Conservation (phyloP, 2,329 filamentous ascomycete genomes). For the Trichoderma sp. region DNA sequence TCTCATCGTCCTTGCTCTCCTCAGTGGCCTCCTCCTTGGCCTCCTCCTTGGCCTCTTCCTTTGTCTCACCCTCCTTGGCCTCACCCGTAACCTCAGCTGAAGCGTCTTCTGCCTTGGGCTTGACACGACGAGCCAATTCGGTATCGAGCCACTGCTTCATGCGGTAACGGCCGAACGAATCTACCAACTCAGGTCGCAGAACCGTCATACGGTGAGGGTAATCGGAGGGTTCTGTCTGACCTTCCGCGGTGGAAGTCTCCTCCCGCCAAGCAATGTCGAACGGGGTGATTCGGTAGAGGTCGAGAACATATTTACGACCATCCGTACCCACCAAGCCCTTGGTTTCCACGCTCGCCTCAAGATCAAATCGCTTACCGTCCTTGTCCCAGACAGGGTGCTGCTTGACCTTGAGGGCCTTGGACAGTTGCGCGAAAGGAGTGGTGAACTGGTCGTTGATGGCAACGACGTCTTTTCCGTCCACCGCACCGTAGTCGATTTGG, state of each 20-base stretch:
- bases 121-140: conserved; percentile 68
- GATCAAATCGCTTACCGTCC: conserved; percentile 83
- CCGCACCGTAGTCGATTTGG: conserved; percentile 97
- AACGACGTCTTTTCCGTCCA: conserved; percentile 94
- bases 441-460: conserved; percentile 87
- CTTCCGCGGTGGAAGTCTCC: conserved; percentile 60
- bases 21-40: conserved; percentile 41
- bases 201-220: conserved; percentile 98
- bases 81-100: conserved; percentile 36
- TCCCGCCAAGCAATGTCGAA: conserved; percentile 91
- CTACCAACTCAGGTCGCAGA: conserved; percentile 85
- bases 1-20: conserved; percentile 41
- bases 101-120: conserved; percentile 41
- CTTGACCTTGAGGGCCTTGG: conserved; percentile 88
- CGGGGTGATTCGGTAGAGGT: conserved; percentile 92
- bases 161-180: conserved; percentile 80
- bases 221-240: conserved; percentile 49
- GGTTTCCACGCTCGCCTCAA: conserved; percentile 95
- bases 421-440: conserved; percentile 84
- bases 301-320: conserved; percentile 94
- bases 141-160: conserved; percentile 86
- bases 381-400: conserved; percentile 98
- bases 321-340: conserved; percentile 98
- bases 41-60: conserved; percentile 43
- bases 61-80: conserved; percentile 41